Conservation (phyloP, 805 yeast species). For the Danielia reshetovae region DNA sequence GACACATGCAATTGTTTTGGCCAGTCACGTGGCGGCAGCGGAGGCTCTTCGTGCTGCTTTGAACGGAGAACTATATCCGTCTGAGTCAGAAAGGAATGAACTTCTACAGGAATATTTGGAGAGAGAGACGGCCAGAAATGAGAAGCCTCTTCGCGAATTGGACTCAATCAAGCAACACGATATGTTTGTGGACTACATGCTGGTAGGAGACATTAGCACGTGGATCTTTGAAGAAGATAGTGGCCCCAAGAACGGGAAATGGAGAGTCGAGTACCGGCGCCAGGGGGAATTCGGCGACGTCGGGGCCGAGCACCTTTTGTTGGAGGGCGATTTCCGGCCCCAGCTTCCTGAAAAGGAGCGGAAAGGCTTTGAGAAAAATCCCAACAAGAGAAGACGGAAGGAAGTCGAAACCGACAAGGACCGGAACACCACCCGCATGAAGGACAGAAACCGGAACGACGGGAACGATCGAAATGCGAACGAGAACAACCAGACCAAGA, state of each 20-base stretch:
- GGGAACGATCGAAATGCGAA: too few species aligned
- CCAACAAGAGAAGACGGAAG: too few species aligned
- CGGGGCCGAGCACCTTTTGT: constrained; percentile 29
- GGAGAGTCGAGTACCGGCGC: constrained; percentile 38
- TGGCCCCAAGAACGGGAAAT: constrained; percentile 42
- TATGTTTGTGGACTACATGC: constrained; percentile 41
- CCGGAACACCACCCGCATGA: neutral
- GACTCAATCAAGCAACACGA: constrained; percentile 17
- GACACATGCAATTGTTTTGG: constrained; percentile 41
- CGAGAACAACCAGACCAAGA: too few species aligned
- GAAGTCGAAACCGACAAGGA: neutral
- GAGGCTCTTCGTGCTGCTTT: constrained; percentile 28
- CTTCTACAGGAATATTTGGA: constrained; percentile 15
- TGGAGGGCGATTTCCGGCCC: constrained; percentile 14
- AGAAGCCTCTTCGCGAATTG: constrained; percentile 1
- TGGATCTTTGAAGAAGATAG: constrained; percentile 46
- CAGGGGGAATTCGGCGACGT: constrained; percentile 26
- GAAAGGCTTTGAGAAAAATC: too few species aligned
- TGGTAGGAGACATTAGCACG: constrained; percentile 41
- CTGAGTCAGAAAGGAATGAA: constrained; percentile 20
- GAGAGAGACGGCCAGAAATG: constrained; percentile 18
- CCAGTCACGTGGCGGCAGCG: constrained; percentile 40
- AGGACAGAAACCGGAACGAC: neutral
- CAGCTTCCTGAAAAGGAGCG: neutral
- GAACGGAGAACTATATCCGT: constrained; percentile 34